Base-by-base conservation (phyloP, 768 basidiomycete genomes). In the Lactifluus echinatus region DNA sequence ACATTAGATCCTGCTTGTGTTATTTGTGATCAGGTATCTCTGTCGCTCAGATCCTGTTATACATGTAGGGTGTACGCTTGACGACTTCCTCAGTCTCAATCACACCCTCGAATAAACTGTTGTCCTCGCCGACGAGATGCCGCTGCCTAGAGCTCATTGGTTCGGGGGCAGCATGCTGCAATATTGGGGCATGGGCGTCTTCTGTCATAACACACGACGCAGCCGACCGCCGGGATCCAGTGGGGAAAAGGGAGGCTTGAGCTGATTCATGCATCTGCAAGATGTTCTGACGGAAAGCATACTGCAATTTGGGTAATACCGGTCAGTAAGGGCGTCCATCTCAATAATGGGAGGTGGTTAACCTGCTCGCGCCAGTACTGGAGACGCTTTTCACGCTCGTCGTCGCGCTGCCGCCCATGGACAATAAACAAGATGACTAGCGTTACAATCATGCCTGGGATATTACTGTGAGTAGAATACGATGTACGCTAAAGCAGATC, bases 291-390 rank as follows among this genome's bases (percentile, higher is more conserved):
- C 87, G 85, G 77, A 89, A 86, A 8, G 85, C 80, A 63, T 84
- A 85, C 83, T 89, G 63, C 17, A 53, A 42, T 19, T n/a, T 17
- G 57, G 31, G 55, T 2, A 39, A 40, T 23, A 29, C 55, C 2
- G 56, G 59, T 47, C 46, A 46, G 34, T 28, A 21, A 23, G 54
- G 26, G 39, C 24, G 24, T 15, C 21, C 4, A 26, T 11, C 49
- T 15, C 1, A 42, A 26, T 19, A 33, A 23, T 21, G 47, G 4
- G 12, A n/a, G 15, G 40, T n/a, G 58, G 64, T 49, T 61, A 23
- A 83, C 85, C 77, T 91, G 90, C 73, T 93, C 91, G 63, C 84
- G 83, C 85, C 91, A 93, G 71, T 93, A 93, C 67, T 91, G 89
- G 42, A 84, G 73, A 63, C 91, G 85, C 70, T 86, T 91, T 72